Percentiles rank a stretch among this genome's conserved stretches.
Conservation (phyloP, 2,329 filamentous ascomycete genomes). For the Nectriaceae sp. region DNA sequence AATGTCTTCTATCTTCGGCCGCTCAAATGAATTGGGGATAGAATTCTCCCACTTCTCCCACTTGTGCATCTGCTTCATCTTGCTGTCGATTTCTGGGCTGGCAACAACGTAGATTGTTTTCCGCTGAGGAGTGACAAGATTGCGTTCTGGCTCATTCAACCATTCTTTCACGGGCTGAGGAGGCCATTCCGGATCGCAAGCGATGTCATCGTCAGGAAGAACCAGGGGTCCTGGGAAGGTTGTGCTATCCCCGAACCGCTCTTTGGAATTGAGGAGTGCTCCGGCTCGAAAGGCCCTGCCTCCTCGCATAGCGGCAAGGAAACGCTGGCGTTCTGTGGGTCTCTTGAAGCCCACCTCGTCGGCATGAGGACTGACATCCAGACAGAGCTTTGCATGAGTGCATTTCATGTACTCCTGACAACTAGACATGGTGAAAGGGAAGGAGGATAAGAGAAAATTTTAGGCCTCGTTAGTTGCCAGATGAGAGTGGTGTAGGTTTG, state of each 20-base stretch:
- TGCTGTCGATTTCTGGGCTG: slow-evolving; percentile 42
- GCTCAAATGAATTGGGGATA: background rate
- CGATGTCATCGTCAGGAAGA: slow-evolving; percentile 61
- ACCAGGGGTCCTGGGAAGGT: slow-evolving; percentile 61
- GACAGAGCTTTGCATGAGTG: slow-evolving; percentile 3
- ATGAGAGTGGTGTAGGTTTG: no score
- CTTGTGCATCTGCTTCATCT: slow-evolving; percentile 37
- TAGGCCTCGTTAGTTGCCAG: no score
- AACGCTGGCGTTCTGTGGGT: slow-evolving; percentile 5
- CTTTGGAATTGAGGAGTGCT: slow-evolving; percentile 6
- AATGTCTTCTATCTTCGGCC: slow-evolving; percentile 33
- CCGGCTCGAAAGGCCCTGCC: slow-evolving; percentile 24
- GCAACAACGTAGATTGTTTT: slow-evolving; percentile 57
- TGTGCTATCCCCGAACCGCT: slow-evolving; percentile 19
- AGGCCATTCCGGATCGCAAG: slow-evolving; percentile 50
- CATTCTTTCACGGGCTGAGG: slow-evolving; percentile 56
- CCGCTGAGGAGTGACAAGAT: slow-evolving; percentile 43
- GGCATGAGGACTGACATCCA: slow-evolving; percentile 17
- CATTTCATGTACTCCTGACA: no score
- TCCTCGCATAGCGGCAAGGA: slow-evolving; percentile 12
- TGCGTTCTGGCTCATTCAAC: slow-evolving; percentile 55
- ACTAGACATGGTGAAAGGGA: no score
- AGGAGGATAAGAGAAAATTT: no score
- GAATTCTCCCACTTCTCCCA: slow-evolving; percentile 42
- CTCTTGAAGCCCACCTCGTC: slow-evolving; percentile 14